Evolutionary conservation across 1,284 basidiomycete genomes (phyloP).

Genomic region (Melanopsichium pennsylvanicum): DNA sequence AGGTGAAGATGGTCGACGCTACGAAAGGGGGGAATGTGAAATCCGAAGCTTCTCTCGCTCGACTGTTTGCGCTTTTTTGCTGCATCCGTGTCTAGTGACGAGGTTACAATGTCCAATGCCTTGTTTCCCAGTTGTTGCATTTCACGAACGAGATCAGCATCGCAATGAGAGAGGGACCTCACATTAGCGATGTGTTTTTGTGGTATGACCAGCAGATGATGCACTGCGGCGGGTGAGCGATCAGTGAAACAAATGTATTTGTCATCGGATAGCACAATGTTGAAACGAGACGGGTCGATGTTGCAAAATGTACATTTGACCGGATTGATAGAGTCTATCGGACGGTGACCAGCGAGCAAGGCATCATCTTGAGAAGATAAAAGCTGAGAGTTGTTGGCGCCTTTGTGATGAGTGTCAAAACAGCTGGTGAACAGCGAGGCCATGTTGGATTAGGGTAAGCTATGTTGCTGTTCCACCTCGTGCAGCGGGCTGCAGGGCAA

Average conservation of each 20-base stretch:
- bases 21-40: conserved; percentile 76
- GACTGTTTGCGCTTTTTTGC: too few species aligned
- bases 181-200: conserved; percentile 70
- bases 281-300: conserved; percentile 71
- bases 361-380: neutral
- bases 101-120: conserved; percentile 68
- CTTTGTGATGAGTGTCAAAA: conserved; percentile 7
- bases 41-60: conserved; percentile 55
- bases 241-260: conserved; percentile 74
- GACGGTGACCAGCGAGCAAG: conserved; percentile 14
- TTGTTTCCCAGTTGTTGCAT: conserved; percentile 74
- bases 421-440: conserved; percentile 23
- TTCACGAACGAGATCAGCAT: conserved; percentile 68
- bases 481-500: too few species aligned
- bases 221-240: conserved; percentile 71
- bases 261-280: conserved; percentile 73
- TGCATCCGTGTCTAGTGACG: conserved; percentile 10
- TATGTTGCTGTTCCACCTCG: too few species aligned
- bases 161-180: conserved; percentile 67
- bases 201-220: conserved; percentile 76
- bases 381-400: neutral
- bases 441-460: conserved; percentile 1
- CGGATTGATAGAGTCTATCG: conserved; percentile 29
- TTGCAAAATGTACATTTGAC: conserved; percentile 72
- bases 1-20: conserved; percentile 82